A percentile compares a stretch with the other conserved stretches of the same genome.
phyloP scores from a whole-genome alignment of 2,329 filamentous ascomycete species.

The Setomelanomma holmii region DNA sequence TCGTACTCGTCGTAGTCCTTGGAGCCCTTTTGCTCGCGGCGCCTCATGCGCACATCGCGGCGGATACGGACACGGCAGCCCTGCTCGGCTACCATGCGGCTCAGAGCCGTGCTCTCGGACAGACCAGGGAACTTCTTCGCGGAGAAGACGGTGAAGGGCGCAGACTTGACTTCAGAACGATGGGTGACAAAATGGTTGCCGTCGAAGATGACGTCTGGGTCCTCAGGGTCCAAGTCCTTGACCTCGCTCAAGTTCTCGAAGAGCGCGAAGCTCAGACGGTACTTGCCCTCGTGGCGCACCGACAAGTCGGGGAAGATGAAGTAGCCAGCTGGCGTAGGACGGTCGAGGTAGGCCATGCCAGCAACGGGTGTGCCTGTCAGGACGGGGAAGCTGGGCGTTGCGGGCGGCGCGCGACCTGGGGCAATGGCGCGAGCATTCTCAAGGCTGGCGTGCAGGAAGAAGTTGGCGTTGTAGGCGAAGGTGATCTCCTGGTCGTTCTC shows the following conservation, averaged over 20 bases:
- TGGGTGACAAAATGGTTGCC: slow-evolving; percentile 72
- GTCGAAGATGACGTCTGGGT: slow-evolving; percentile 51
- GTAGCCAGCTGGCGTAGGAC: slow-evolving; percentile 80
- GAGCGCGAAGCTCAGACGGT: slow-evolving; percentile 88
- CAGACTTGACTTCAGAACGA: slow-evolving; percentile 87
- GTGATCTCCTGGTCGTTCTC: slow-evolving; percentile 75
- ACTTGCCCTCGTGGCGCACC: slow-evolving; percentile 92
- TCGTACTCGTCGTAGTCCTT: slow-evolving; percentile 73
- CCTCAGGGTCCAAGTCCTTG: slow-evolving; percentile 73
- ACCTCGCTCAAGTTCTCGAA: slow-evolving; percentile 92
- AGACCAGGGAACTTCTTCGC: slow-evolving; percentile 98
- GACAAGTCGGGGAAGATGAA: slow-evolving; percentile 98
- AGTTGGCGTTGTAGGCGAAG: slow-evolving; percentile 93
- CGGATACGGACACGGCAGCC: slow-evolving; percentile 95
- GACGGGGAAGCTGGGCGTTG: slow-evolving; percentile 78
- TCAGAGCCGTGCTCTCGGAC: slow-evolving; percentile 85
- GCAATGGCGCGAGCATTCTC: slow-evolving; percentile 85
- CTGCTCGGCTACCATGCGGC: slow-evolving; percentile 92
- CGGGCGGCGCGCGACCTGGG: slow-evolving; percentile 71
- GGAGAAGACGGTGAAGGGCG: slow-evolving; percentile 87
- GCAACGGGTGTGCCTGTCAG: slow-evolving; percentile 94
- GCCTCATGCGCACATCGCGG: slow-evolving; percentile 90
- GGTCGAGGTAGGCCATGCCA: slow-evolving; percentile 94
- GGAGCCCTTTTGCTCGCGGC: slow-evolving; percentile 74
- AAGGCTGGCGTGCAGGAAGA: slow-evolving; percentile 91